Percentiles rank a stretch among this genome's conserved stretches.
Conservation (phyloP, 306 rosid species). For the Sindora glabra region DNA sequence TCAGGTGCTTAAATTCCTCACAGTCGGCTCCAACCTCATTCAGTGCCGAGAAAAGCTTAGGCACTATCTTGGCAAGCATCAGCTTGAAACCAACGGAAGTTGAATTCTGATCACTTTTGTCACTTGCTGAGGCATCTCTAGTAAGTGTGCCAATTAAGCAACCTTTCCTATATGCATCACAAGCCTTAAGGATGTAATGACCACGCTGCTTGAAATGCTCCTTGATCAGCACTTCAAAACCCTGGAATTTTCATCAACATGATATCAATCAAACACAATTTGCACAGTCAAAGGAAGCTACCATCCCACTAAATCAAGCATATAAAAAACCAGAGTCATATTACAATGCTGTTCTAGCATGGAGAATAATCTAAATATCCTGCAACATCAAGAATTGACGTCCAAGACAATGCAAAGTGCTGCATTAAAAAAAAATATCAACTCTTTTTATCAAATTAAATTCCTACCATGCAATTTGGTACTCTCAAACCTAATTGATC, state of each 20-base stretch:
- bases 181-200: constrained; percentile 85
- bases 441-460: neutral
- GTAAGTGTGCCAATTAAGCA: constrained; percentile 71
- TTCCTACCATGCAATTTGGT: neutral
- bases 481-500: neutral
- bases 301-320: neutral
- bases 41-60: constrained; percentile 67
- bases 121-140: constrained; percentile 56
- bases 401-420: neutral
- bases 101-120: constrained; percentile 53
- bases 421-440: neutral
- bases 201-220: constrained; percentile 90
- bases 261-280: constrained; percentile 9
- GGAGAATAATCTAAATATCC: neutral
- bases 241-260: constrained; percentile 40
- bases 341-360: neutral
- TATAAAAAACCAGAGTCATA: neutral
- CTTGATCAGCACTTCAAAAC: constrained; percentile 65
- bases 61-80: constrained; percentile 82
- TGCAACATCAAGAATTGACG: neutral
- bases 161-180: constrained; percentile 92
- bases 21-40: constrained; percentile 75
- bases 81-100: constrained; percentile 92
- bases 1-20: constrained; percentile 73
- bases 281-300: constrained; percentile 7